Evolutionary conservation across 345 rosid species (phyloP), one percentile per base, ranked within the genome.

Genomic region (Atalantia buxifolia): DNA sequence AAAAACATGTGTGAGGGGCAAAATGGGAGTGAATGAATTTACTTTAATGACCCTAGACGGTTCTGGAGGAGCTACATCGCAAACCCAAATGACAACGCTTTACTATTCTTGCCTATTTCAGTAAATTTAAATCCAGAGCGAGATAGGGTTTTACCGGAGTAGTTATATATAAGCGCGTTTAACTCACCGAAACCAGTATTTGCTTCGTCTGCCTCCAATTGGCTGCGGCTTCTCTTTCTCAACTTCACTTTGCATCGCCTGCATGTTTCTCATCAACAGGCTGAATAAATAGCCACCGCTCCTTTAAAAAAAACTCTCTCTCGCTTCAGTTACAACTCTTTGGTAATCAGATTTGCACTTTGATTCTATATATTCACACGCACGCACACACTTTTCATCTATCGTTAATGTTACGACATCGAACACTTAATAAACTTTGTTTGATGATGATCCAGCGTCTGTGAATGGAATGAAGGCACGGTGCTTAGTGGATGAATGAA

Each of bases 131-230:
- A 9, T 28, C 21, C 19, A 1, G 1, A 13, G 40, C 40, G 6
- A 30, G 9, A 48, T 75, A 64, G 71, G 78, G 78, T 75, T 75
- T 74, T 45, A 21, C 12, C 25, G 30, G 31, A 64, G 7, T 13
- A 28, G 31, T 27, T 45, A 31, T 75, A 28, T 40, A 63, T 75
- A 25, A 24, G 13, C 8, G 35, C 8, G 55, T 9, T n/a, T 36
- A 22, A n/a, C 4, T 6, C 16, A 4, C 2, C 24, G 4, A 19
- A 61, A 2, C 21, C 4, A 40, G 2, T 0, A 8, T 9, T 1
- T 28, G n/a, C 10, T 21, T 40, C 1, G 7, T 13, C 70, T 28
- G 60, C 60, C 69, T 25, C 25, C 53, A 42, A 50, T 16, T 50
- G 56, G 56, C 21, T 1, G 0, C 1, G 21, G 56, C 21, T 50